Evolutionary conservation across 139 green algal genomes (phyloP), one percentile per base, ranked within the genome.

Genomic region (Ulvella scutata): DNA sequence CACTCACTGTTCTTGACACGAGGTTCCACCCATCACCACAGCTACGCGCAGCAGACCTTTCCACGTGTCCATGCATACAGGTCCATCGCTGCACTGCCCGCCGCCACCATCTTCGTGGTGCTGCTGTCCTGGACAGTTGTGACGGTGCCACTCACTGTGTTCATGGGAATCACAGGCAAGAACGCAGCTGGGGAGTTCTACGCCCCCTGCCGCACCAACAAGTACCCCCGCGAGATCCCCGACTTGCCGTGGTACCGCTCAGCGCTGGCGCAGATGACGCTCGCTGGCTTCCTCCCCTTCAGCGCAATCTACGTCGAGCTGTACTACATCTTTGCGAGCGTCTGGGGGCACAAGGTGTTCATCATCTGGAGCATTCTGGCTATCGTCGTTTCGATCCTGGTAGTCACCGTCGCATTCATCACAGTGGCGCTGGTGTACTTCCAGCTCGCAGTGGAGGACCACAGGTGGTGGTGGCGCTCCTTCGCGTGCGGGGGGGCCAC

Each of bases 401-500:
- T 95, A 38, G 79, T 97, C 26, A 92, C 96, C 23, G 96, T 92
- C 4, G 88, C 91, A 34, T 97, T 97, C 86, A 92, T 97, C 82
- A 94, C 90, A 36, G 88, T 97, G 60, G 89, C 92, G n/a, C 86
- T 97, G n/a, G 96, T 90, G 35, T 97, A 97, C 81, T 97, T 97
- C 89, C 92, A 97, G 79, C 75, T 82, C 33, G 72, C 60, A 7
- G 77, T 77, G 13, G 77, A 82, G 43, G 79, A 78, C 62, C 76
- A 80, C 39, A 44, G 74, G 4, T 83, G 81, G 31, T 97, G 92
- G 92, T 97, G 92, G 92, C 87, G 92, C 62, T 92, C 83, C 17
- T 89, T 96, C 76, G 76, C 98, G 74, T 97, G 91, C 80, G 94
- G 94, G 31, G 94, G 93, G 61, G 93, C 87, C 60, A 99, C 94